These are phyloP conservation scores for Yamadazyma songkhlaensis DNA, from an alignment of 1,139 yeast species.

Conservation along the genomic window DNA sequence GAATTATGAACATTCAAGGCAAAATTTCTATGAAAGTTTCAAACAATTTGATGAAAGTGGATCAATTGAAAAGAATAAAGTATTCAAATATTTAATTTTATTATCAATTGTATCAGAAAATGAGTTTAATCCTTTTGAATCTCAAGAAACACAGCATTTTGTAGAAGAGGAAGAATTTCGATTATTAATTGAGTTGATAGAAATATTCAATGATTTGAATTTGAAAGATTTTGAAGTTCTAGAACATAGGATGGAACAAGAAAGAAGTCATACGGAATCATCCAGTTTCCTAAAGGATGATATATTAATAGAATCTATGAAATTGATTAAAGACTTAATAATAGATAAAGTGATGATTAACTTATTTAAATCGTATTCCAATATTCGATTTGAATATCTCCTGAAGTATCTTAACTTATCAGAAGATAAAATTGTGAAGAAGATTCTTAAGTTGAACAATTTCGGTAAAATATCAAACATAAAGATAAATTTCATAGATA, in stretches of 20 bases:
- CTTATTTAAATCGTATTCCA: slow-evolving; percentile 27
- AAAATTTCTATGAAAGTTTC: slow-evolving; percentile 69
- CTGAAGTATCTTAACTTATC: slow-evolving; percentile 19
- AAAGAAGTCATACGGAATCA: too few relatives aligned
- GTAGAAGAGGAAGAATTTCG: slow-evolving; percentile 34
- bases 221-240: slow-evolving; percentile 20
- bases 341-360: slow-evolving; percentile 28
- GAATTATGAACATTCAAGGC: slow-evolving; percentile 60
- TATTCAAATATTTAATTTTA: slow-evolving; percentile 60
- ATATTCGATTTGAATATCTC: slow-evolving; percentile 27
- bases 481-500: slow-evolving; percentile 44
- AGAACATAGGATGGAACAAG: too few relatives aligned
- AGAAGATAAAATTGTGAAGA: slow-evolving; percentile 32
- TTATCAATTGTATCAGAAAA: slow-evolving; percentile 64
- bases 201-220: slow-evolving; percentile 30
- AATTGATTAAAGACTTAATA: slow-evolving; percentile 29
- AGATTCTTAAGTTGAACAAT: slow-evolving; percentile 39
- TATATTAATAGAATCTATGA: slow-evolving; percentile 27
- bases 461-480: slow-evolving; percentile 42
- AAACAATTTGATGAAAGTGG: slow-evolving; percentile 82
- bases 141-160: slow-evolving; percentile 54
- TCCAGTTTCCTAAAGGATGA: slow-evolving; percentile 28
- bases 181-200: slow-evolving; percentile 26
- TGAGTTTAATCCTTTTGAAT: slow-evolving; percentile 65
- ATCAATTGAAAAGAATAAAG: slow-evolving; percentile 50